These are phyloP conservation scores for Xylaria multiplex DNA, from an alignment of 2,329 filamentous ascomycete genomes.

Conservation along the genomic window DNA sequence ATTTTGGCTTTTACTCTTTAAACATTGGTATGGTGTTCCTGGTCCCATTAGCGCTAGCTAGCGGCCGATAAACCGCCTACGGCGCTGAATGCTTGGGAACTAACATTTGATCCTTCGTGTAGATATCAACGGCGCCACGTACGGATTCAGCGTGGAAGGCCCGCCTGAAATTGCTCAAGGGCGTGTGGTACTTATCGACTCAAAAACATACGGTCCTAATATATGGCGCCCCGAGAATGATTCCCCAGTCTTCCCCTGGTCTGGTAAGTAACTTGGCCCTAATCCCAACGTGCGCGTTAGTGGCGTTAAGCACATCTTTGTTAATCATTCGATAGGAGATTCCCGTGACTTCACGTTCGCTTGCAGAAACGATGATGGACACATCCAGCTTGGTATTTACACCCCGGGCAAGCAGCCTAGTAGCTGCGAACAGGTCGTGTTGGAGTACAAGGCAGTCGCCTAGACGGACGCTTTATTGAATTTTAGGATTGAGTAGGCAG, in stretches of 20 bases:
- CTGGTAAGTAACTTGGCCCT: slow-evolving; percentile 1
- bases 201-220: neutral
- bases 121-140: slow-evolving; percentile 8
- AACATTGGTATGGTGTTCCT: neutral
- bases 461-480: neutral
- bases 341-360: neutral
- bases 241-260: slow-evolving; percentile 7
- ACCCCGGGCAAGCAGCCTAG: neutral
- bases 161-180: neutral
- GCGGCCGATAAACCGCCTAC: no score
- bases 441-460: slow-evolving; percentile 13
- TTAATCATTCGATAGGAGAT: slow-evolving; percentile 1
- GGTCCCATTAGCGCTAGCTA: no score
- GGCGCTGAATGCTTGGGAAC: neutral
- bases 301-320: neutral
- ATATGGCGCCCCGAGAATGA: neutral
- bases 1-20: slow-evolving; percentile 5
- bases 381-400: slow-evolving; percentile 20
- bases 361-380: slow-evolving; percentile 10
- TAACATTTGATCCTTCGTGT: neutral
- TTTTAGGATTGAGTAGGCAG: no score
- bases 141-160: neutral
- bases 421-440: slow-evolving; percentile 14
- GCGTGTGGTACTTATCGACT: neutral
- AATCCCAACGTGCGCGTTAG: neutral